Evolutionary conservation across 768 basidiomycete genomes (phyloP).

Genomic region (Leccinum barrowsii): DNA sequence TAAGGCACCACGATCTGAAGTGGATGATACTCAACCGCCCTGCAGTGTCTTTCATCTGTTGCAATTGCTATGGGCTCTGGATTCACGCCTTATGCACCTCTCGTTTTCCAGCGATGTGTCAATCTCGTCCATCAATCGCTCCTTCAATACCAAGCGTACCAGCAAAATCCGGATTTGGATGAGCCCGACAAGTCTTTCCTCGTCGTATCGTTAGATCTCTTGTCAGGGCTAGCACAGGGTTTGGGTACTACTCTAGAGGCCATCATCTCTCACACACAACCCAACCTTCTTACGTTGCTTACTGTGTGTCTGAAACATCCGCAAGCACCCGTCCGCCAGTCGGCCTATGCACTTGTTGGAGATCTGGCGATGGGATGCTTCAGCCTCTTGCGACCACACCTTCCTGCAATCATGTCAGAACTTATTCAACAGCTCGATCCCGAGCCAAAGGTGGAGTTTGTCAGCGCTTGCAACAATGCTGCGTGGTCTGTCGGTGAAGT

Average conservation of each 20-base stretch:
- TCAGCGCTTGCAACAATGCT: constrained; percentile 98
- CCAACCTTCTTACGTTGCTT: constrained; percentile 76
- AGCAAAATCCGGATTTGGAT: constrained; percentile 85
- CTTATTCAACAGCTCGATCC: constrained; percentile 87
- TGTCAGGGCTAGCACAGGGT: constrained; percentile 95
- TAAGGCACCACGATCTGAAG: constrained; percentile 33
- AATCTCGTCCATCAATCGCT: constrained; percentile 81
- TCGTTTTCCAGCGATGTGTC: constrained; percentile 90
- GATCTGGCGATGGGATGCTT: constrained; percentile 98
- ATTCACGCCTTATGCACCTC: constrained; percentile 84
- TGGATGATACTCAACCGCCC: background rate
- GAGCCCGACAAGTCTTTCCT: constrained; percentile 98
- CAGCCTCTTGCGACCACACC: constrained; percentile 74
- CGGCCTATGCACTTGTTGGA: constrained; percentile 96
- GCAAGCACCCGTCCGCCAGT: constrained; percentile 92
- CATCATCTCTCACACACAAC: constrained; percentile 65
- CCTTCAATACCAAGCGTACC: constrained; percentile 81
- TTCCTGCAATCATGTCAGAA: constrained; percentile 87
- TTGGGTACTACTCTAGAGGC: constrained; percentile 75
- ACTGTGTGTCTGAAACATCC: constrained; percentile 92
- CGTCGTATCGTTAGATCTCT: constrained; percentile 94
- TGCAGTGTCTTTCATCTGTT: constrained; percentile 92
- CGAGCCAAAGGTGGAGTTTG: constrained; percentile 89
- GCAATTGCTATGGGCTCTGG: constrained; percentile 92
- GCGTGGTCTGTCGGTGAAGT: constrained; percentile 99